A percentile compares a stretch with the other conserved stretches of the same genome.
These are phyloP conservation scores for Lactarius sanguifluus DNA, from an alignment of 768 basidiomycete species.

Conservation along the genomic window DNA sequence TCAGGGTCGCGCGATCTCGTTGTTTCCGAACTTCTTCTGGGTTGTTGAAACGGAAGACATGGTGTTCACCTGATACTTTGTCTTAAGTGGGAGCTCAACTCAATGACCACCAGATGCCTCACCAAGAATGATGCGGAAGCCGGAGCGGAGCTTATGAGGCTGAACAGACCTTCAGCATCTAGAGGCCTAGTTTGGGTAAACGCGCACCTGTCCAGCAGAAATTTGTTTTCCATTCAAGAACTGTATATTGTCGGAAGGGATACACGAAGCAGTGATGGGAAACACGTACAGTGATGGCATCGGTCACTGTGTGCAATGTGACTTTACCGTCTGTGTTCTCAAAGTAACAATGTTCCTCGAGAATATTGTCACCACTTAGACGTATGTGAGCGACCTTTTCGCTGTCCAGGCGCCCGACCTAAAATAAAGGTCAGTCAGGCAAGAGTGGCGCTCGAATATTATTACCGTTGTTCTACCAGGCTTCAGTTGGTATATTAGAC, in stretches of 20 bases:
- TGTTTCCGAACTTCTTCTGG: conserved; percentile 93
- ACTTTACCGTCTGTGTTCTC: conserved; percentile 87
- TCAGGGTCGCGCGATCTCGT: conserved; percentile 75
- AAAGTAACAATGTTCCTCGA: conserved; percentile 90
- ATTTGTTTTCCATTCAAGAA: conserved; percentile 95
- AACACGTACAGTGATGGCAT: conserved; percentile 75
- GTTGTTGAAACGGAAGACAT: conserved; percentile 97
- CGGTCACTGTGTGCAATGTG: conserved; percentile 70
- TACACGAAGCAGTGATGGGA: conserved; percentile 7
- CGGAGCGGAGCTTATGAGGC: conserved; percentile 87
- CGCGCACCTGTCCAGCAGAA: conserved; percentile 65
- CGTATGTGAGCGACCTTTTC: conserved; percentile 83
- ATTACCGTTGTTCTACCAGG: conserved; percentile 73
- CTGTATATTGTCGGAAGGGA: conserved; percentile 40
- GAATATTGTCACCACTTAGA: conserved; percentile 88
- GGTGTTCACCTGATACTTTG: conserved; percentile 71
- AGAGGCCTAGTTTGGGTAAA: neutral
- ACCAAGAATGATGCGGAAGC: conserved; percentile 96
- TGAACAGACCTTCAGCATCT: conserved; percentile 28
- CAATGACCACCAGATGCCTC: conserved; percentile 31
- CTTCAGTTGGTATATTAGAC: conserved; percentile 90
- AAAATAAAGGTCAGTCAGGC: conserved; percentile 22
- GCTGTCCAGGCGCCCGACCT: conserved; percentile 89
- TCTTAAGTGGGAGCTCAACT: neutral
- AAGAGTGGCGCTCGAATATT: conserved; percentile 19